Conservation (phyloP, 1,139 yeast genomes). For the Chernovozyma sophiae-reginae region DNA sequence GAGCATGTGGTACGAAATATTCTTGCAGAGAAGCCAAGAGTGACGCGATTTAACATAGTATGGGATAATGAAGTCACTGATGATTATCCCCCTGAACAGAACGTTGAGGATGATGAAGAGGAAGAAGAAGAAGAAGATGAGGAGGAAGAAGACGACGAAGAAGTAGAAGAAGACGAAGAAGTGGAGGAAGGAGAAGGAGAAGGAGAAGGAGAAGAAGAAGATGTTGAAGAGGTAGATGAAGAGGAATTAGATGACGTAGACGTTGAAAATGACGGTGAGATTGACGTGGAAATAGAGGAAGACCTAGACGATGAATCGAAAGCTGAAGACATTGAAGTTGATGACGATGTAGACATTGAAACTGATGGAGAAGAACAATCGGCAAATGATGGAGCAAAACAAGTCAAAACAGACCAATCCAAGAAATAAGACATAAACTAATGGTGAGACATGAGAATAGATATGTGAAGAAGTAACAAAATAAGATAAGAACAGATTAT, state of each 20-base stretch:
- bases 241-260: conserved; percentile 10
- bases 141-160: conserved; percentile 54
- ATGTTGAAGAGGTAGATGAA: conserved; percentile 19
- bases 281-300: conserved; percentile 10
- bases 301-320: too few relatives aligned
- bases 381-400: background rate
- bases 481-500: too few relatives aligned
- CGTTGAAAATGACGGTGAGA: conserved; percentile 7
- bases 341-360: conserved; percentile 10
- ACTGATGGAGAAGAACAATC: conserved; percentile 8
- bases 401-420: too few relatives aligned
- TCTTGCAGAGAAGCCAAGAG: conserved; percentile 95
- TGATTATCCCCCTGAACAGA: conserved; percentile 65
- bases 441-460: too few relatives aligned
- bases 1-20: conserved; percentile 93
- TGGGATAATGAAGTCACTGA: conserved; percentile 77
- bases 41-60: conserved; percentile 90
- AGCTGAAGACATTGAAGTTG: conserved; percentile 9
- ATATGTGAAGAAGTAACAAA: too few relatives aligned
- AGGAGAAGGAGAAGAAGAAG: conserved; percentile 33
- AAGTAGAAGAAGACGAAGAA: conserved; percentile 52
- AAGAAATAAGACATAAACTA: too few relatives aligned
- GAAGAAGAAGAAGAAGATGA: conserved; percentile 53
- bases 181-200: conserved; percentile 32
- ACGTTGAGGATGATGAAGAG: conserved; percentile 49